phyloP scores from a whole-genome alignment of 1,139 yeast species.

The Suhomyces kunorum region DNA sequence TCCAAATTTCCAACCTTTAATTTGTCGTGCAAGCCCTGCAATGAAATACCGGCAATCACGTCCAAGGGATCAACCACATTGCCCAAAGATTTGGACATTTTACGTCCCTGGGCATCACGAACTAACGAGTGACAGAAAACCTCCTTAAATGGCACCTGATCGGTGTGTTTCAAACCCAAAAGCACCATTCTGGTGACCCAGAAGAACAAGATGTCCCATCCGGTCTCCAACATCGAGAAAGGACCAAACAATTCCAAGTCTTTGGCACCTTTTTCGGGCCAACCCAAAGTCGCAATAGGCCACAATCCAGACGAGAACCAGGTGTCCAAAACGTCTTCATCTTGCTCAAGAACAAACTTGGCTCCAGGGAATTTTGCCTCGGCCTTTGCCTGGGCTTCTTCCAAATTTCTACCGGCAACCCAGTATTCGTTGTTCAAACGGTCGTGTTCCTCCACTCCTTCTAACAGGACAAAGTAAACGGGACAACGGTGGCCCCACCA shows the following conservation, averaged over 20 bases:
- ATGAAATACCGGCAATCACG: slow-evolving; percentile 83
- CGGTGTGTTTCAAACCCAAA: slow-evolving; percentile 87
- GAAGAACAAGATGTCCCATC: slow-evolving; percentile 98
- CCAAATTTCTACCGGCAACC: slow-evolving; percentile 84
- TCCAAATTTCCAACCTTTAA: slow-evolving; percentile 82
- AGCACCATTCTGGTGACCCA: slow-evolving; percentile 98
- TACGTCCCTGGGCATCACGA: slow-evolving; percentile 98
- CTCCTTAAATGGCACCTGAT: slow-evolving; percentile 89
- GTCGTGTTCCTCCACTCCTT: slow-evolving; percentile 61
- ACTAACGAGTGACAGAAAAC: slow-evolving; percentile 98
- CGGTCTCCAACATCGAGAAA: slow-evolving; percentile 92
- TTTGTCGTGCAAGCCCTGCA: slow-evolving; percentile 79
- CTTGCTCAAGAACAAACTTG: slow-evolving; percentile 81
- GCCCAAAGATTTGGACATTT: slow-evolving; percentile 97
- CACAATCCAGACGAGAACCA: slow-evolving; percentile 99
- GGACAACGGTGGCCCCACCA: slow-evolving; percentile 99
- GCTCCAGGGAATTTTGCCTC: slow-evolving; percentile 66
- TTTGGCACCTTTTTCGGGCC: slow-evolving; percentile 73
- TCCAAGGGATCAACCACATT: slow-evolving; percentile 95
- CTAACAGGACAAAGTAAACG: slow-evolving; percentile 81
- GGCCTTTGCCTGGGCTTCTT: slow-evolving; percentile 87
- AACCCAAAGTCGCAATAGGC: slow-evolving; percentile 96
- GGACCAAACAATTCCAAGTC: slow-evolving; percentile 85
- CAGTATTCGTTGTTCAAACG: slow-evolving; percentile 71
- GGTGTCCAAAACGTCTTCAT: slow-evolving; percentile 96